phyloP scores from a whole-genome alignment of 1,284 basidiomycete genomes.

The Trametes versicolor region DNA sequence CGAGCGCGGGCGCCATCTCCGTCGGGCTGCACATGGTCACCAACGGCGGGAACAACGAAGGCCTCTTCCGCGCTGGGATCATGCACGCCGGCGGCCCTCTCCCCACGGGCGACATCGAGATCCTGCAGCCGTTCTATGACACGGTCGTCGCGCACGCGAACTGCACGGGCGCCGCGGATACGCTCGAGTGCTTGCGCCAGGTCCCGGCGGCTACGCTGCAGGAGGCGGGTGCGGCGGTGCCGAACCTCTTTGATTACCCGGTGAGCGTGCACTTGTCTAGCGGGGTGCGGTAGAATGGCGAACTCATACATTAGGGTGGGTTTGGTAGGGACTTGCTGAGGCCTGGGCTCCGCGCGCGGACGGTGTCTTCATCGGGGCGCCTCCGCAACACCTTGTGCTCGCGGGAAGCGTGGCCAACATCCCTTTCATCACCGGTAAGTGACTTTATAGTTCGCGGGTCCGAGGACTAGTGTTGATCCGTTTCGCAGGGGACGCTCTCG shows the following conservation, averaged over 20 bases:
- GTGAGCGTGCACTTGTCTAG: background rate
- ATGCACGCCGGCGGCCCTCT: constrained; percentile 46
- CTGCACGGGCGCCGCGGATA: constrained; percentile 52
- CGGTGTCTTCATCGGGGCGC: constrained; percentile 44
- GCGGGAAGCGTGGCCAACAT: constrained; percentile 37
- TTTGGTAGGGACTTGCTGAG: background rate
- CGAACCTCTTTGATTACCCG: background rate
- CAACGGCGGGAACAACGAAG: constrained; percentile 41
- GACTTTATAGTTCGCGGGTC: background rate
- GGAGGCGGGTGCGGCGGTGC: background rate
- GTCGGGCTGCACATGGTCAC: constrained; percentile 41
- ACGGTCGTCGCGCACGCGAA: constrained; percentile 54
- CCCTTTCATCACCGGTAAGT: constrained; percentile 40
- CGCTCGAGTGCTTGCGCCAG: constrained; percentile 57
- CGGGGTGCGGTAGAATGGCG: background rate
- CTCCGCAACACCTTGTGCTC: constrained; percentile 34
- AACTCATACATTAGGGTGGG: background rate
- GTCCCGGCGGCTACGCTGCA: constrained; percentile 51
- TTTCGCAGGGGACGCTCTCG: constrained; percentile 41
- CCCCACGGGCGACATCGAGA: constrained; percentile 39
- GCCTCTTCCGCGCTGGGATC: constrained; percentile 42
- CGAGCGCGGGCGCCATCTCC: constrained; percentile 50
- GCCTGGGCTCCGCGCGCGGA: constrained; percentile 49
- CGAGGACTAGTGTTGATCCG: background rate
- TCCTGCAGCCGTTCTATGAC: constrained; percentile 50